Percentiles rank a stretch among this genome's conserved stretches.
These are phyloP conservation scores for Pythium apleroticum DNA, from an alignment of 352 stramenopile species.

Conservation along the genomic window DNA sequence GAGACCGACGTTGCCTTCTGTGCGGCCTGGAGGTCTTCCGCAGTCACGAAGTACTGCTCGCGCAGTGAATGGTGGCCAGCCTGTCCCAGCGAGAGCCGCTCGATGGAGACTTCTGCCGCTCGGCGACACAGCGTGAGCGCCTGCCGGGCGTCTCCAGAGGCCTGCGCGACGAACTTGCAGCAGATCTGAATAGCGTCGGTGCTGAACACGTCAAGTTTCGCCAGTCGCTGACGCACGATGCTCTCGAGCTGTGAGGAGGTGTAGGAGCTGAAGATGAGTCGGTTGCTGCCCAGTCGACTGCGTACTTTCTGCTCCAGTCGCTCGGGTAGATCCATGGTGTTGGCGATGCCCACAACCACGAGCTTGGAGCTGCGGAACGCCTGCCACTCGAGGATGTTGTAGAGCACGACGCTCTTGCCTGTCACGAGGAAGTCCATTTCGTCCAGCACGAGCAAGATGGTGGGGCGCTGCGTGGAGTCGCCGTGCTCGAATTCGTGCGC, in stretches of 20 bases:
- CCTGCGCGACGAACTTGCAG: slow-evolving; percentile 63
- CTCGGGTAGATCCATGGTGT: slow-evolving; percentile 80
- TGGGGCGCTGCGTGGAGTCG: slow-evolving; percentile 36
- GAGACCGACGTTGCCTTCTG: slow-evolving; percentile 56
- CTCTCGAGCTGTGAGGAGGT: slow-evolving; percentile 56
- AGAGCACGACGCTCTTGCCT: slow-evolving; percentile 73
- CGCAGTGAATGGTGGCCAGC: background rate
- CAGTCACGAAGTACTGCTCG: slow-evolving; percentile 38
- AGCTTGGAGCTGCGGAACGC: slow-evolving; percentile 55
- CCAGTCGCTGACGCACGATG: slow-evolving; percentile 65
- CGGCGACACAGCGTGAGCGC: slow-evolving; percentile 70
- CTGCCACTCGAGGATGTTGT: slow-evolving; percentile 82
- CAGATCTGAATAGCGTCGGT: slow-evolving; percentile 61
- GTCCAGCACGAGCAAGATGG: slow-evolving; percentile 62
- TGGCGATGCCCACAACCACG: slow-evolving; percentile 71
- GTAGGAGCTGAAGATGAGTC: slow-evolving; percentile 73
- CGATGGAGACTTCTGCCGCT: slow-evolving; percentile 52
- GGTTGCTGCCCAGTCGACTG: slow-evolving; percentile 59
- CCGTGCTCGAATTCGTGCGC: slow-evolving; percentile 48
- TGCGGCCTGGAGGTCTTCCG: slow-evolving; percentile 53
- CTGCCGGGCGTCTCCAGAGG: slow-evolving; percentile 66
- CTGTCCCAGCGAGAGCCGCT: slow-evolving; percentile 28
- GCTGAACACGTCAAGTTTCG: slow-evolving; percentile 58
- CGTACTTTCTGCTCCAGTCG: slow-evolving; percentile 67
- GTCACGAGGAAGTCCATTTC: slow-evolving; percentile 82